Evolutionary conservation across 768 basidiomycete genomes (phyloP), one percentile per base, ranked within the genome.

Genomic region (Mycena chlorophos): DNA sequence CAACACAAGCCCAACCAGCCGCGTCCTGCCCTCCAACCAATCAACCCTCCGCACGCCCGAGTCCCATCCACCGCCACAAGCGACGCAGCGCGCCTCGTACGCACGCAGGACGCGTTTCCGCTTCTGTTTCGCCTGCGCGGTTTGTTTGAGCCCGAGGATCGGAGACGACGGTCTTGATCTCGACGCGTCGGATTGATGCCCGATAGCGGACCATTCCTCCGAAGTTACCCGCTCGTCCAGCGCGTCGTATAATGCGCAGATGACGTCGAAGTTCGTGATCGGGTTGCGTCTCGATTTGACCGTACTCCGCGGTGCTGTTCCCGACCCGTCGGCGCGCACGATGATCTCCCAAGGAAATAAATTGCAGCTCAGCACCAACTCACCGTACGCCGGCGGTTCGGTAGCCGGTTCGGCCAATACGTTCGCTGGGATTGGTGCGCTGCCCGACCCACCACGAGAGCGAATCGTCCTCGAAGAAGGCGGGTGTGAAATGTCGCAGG

Each of bases 41-140:
- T 88, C 87, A 14, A 88, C 67, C 48, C 87, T 72, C 43, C 84
- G 77, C 26, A 89, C 83, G n/a, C 87, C 87, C 19, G 77, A 76
- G 25, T 86, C 84, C 85, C 85, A 86, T 13, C 83, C 85, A 2
- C 81, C 85, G 25, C 84, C 85, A 67, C 80, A 76, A 60, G 74
- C 76, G 52, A 73, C 71, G 56, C 87, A 88, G 28, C 87, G 73
- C 58, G 77, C 76, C 66, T 87, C 82, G 62, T 87, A 88, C 29
- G 85, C 84, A 25, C 74, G 74, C 17, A 84, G 76, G 17, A 84
- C 78, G 58, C 79, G 81, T 47, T 83, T 77, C 65, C 88, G 86
- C 23, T 75, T 74, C 3, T 78, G 75, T 61, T 80, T 82, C 13
- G 79, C 78, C 47, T 78, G 71, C 0, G 83, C 84, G 4, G 8